Conservation (phyloP, 345 rosid genomes). For the Salix viminalis region DNA sequence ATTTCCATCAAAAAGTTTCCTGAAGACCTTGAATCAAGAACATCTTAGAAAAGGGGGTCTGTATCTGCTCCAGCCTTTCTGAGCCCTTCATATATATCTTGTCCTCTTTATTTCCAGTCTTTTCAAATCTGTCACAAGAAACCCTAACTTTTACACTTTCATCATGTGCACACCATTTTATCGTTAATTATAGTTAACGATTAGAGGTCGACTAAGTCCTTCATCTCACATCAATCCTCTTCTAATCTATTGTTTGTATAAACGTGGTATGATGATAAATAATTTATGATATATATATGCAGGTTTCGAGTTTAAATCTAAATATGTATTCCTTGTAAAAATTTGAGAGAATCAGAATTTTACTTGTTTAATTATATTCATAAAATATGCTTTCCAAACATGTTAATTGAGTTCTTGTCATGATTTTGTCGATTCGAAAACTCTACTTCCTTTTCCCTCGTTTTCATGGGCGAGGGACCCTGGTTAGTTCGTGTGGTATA, state of each 20-base stretch:
- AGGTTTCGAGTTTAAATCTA: too few species aligned
- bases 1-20: not conserved
- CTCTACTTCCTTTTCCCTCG: not conserved
- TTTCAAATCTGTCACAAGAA: not conserved
- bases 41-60: not conserved
- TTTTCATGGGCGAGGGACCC: not conserved
- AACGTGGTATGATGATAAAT: too few species aligned
- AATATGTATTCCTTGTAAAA: too few species aligned
- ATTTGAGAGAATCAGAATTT: rapidly evolving
- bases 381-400: too few species aligned
- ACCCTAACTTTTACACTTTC: not conserved
- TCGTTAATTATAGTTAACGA: not conserved
- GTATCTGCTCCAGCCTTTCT: not conserved
- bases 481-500: too few species aligned
- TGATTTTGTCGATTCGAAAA: not conserved
- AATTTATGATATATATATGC: too few species aligned
- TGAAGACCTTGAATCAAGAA: slow-evolving; percentile 3
- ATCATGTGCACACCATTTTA: not conserved
- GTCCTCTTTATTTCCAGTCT: not conserved
- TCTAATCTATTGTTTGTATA: not conserved
- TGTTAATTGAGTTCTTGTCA: too few species aligned
- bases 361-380: rapidly evolving
- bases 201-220: not conserved
- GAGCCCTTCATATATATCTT: not conserved
- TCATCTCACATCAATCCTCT: not conserved